Evolutionary conservation across 495 filamentous ascomycete genomes (phyloP).

Genomic region (Margaritispora aquatica): DNA sequence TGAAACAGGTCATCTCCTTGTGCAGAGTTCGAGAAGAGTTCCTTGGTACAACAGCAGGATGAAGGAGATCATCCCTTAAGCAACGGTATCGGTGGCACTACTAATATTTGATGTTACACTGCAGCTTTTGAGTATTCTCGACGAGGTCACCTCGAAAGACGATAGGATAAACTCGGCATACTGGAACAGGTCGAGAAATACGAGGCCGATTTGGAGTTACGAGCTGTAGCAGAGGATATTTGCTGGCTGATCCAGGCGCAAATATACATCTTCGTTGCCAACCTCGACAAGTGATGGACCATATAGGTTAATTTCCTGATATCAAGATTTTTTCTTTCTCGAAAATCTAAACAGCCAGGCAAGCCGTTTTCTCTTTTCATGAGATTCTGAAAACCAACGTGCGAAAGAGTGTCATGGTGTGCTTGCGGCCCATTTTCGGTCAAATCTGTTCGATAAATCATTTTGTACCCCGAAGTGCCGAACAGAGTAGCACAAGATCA

Average conservation of each 20-base stretch:
- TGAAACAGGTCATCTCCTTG: neutral
- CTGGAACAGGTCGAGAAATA: slow-evolving; percentile 2
- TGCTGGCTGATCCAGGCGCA: too few relatives aligned
- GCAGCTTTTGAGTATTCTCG: neutral
- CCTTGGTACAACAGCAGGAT: neutral
- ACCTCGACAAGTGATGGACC: too few relatives aligned
- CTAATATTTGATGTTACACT: slow-evolving; percentile 1
- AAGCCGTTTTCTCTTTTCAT: too few relatives aligned
- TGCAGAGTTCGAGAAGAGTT: slow-evolving; percentile 4
- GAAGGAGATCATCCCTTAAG: neutral
- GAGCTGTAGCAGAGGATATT: neutral
- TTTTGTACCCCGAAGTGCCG: slow-evolving; percentile 1
- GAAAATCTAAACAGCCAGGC: too few relatives aligned
- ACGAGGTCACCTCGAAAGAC: neutral
- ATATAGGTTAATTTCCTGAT: too few relatives aligned
- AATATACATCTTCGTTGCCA: too few relatives aligned
- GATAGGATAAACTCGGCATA: slow-evolving; percentile 2
- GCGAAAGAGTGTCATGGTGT: neutral
- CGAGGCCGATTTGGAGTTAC: neutral
- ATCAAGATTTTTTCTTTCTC: too few relatives aligned
- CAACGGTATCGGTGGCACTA: neutral
- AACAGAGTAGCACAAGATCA: neutral
- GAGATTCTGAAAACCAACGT: neutral
- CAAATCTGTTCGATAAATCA: neutral
- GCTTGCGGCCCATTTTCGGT: slow-evolving; percentile 11